These are phyloP conservation scores for Penicillium pancosmium DNA, from an alignment of 495 filamentous ascomycete species.

Conservation along the genomic window DNA sequence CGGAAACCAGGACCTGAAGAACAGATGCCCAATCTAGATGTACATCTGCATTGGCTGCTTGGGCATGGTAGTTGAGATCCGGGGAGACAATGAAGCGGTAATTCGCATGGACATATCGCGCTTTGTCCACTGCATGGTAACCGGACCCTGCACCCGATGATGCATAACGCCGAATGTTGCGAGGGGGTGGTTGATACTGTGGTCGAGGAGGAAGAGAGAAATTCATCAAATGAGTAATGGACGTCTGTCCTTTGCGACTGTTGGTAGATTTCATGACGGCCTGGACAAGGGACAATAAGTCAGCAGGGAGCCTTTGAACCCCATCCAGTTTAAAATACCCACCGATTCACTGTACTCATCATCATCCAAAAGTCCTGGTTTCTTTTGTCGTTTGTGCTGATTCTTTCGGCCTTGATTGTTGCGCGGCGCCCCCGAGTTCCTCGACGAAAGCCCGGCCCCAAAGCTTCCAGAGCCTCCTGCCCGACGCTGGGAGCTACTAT, in stretches of 20 bases:
- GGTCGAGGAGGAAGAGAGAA: slow-evolving; percentile 81
- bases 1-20: slow-evolving; percentile 87
- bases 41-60: slow-evolving; percentile 84
- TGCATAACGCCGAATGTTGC: slow-evolving; percentile 64
- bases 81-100: slow-evolving; percentile 96
- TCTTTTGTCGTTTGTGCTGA: slow-evolving; percentile 68
- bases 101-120: slow-evolving; percentile 94
- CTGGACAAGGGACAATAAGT: slow-evolving; percentile 37
- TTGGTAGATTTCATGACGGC: slow-evolving; percentile 80
- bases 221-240: slow-evolving; percentile 95
- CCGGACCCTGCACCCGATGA: slow-evolving; percentile 89
- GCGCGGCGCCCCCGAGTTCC: slow-evolving; percentile 53
- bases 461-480: slow-evolving; percentile 64
- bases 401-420: slow-evolving; percentile 76
- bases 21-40: slow-evolving; percentile 90
- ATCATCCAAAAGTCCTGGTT: slow-evolving; percentile 65
- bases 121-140: slow-evolving; percentile 89
- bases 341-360: slow-evolving; percentile 83
- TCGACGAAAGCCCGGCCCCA: slow-evolving; percentile 61
- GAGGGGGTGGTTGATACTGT: slow-evolving; percentile 60
- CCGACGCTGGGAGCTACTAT: slow-evolving; percentile 63
- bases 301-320: slow-evolving; percentile 20
- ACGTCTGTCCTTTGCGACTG: slow-evolving; percentile 89
- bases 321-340: slow-evolving; percentile 31
- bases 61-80: slow-evolving; percentile 72